A percentile compares a stretch with the other conserved stretches of the same genome.
phyloP scores from a whole-genome alignment of 768 basidiomycete genomes.

The Leccinum disarticulatum region DNA sequence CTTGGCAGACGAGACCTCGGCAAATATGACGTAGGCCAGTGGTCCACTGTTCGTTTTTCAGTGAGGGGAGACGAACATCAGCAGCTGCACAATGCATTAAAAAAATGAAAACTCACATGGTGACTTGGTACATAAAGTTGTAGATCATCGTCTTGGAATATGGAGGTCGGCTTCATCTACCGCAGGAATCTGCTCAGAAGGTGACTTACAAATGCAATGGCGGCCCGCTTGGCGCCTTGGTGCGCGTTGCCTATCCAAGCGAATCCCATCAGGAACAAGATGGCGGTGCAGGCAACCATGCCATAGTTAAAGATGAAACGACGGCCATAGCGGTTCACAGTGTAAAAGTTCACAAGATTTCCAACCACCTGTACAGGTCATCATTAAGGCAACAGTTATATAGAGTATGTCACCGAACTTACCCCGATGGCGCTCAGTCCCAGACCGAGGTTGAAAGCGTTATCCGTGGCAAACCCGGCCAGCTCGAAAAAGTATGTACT shows the following conservation, averaged over 20 bases:
- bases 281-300: constrained; percentile 22
- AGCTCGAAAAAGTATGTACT: constrained; percentile 39
- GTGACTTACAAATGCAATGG: constrained; percentile 23
- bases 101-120: constrained; percentile 19
- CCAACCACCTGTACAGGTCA: constrained; percentile 19
- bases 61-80: neutral
- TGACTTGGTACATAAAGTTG: constrained; percentile 29
- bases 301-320: neutral
- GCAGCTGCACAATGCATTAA: neutral
- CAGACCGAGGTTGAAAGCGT: constrained; percentile 34
- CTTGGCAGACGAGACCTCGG: constrained; percentile 31
- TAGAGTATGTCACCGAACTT: neutral
- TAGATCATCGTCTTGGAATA: constrained; percentile 27
- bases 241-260: constrained; percentile 21
- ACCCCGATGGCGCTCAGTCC: constrained; percentile 31
- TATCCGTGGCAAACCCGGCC: constrained; percentile 28
- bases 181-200: no score
- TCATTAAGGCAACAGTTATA: neutral
- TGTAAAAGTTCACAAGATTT: constrained; percentile 10
- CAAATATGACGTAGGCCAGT: constrained; percentile 28
- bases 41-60: constrained; percentile 22
- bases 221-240: constrained; percentile 22
- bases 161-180: neutral
- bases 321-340: neutral
- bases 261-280: constrained; percentile 29